A percentile compares a stretch with the other conserved stretches of the same genome.
Conservation (phyloP, 148 eudicot species). For the Vaccinium vitisidaea region DNA sequence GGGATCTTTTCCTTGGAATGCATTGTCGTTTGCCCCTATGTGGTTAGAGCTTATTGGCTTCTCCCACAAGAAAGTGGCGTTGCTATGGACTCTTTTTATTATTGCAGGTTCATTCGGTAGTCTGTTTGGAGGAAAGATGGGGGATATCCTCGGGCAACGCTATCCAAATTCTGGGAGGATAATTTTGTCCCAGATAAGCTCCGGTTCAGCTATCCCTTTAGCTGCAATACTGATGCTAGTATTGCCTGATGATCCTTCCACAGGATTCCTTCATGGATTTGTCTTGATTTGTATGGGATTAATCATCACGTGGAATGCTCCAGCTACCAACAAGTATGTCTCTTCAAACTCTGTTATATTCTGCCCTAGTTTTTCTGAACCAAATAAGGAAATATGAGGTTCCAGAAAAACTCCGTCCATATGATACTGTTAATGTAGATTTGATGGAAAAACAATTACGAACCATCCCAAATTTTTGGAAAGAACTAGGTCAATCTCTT, state of each 20-base stretch:
- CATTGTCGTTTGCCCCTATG: conserved; percentile 77
- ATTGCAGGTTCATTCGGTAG: conserved; percentile 63
- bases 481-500: too few species aligned
- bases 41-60: conserved; percentile 93
- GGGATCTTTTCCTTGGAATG: conserved; percentile 85
- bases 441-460: too few species aligned
- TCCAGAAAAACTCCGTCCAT: not conserved
- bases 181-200: conserved; percentile 77
- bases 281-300: conserved; percentile 74
- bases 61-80: conserved; percentile 71
- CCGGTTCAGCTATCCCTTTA: conserved; percentile 75
- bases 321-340: conserved; percentile 86
- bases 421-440: not conserved
- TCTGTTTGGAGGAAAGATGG: conserved; percentile 81
- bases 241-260: conserved; percentile 63
- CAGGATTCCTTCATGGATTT: conserved; percentile 52
- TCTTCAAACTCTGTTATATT: not conserved
- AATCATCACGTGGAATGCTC: conserved; percentile 61
- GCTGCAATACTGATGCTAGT: conserved; percentile 68
- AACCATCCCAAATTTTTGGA: too few species aligned
- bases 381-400: not conserved
- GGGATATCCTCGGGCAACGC: conserved; percentile 56
- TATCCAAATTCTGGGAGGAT: conserved; percentile 80
- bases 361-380: not conserved
- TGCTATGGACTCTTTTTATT: conserved; percentile 56